Conservation (phyloP, 2,329 filamentous ascomycete species). For the Ascochyta viciae-villosae region DNA sequence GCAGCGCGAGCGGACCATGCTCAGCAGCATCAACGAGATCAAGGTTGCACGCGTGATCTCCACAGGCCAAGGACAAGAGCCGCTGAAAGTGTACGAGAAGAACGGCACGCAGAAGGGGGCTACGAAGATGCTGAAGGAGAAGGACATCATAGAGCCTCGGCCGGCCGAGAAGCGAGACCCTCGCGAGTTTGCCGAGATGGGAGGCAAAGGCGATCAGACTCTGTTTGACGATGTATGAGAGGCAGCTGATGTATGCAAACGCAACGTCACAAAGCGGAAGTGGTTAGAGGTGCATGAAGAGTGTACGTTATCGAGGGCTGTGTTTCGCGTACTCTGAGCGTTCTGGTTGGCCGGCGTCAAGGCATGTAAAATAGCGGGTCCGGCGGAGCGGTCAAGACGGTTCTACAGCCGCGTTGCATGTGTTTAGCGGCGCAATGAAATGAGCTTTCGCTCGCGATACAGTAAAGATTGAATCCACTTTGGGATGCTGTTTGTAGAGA, state of each 20-base stretch:
- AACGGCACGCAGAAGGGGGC: conserved; percentile 35
- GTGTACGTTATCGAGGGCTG: conserved; percentile 16
- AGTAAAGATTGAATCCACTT: conserved; percentile 1
- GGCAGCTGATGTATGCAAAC: conserved; percentile 51
- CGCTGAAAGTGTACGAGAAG: conserved; percentile 51
- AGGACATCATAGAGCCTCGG: conserved; percentile 58
- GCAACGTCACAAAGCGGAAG: conserved; percentile 5
- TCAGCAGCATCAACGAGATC: conserved; percentile 82
- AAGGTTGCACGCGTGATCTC: conserved; percentile 66
- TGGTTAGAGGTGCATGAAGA: neutral
- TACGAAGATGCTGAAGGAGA: conserved; percentile 26
- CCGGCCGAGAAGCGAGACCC: conserved; percentile 73
- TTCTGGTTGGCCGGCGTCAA: conserved; percentile 25
- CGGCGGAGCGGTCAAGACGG: neutral
- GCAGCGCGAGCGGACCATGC: conserved; percentile 80
- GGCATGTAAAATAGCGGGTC: conserved; percentile 26
- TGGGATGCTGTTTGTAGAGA: conserved; percentile 2
- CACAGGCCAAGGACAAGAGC: conserved; percentile 58
- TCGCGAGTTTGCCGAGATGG: conserved; percentile 81
- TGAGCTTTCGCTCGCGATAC: conserved; percentile 8
- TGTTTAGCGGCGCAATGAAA: conserved; percentile 6
- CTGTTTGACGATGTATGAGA: conserved; percentile 63
- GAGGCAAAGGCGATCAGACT: conserved; percentile 82
- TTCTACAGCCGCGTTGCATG: conserved; percentile 8
- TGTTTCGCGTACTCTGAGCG: conserved; percentile 23